A percentile compares a stretch with the other conserved stretches of the same genome.
phyloP scores from a whole-genome alignment of 768 basidiomycete species.

The Cantharellus anzutake region DNA sequence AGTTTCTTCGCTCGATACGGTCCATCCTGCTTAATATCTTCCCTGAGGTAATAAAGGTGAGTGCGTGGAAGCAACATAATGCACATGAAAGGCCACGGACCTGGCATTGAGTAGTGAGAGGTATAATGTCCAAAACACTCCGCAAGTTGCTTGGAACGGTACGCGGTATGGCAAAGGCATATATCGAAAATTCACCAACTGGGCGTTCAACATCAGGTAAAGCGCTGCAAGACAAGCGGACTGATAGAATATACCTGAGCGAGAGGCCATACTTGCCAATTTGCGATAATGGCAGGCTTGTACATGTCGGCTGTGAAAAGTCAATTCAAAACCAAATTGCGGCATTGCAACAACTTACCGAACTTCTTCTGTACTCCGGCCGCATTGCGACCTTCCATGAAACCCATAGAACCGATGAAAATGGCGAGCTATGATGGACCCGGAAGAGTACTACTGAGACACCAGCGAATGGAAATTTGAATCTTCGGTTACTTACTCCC shows the following conservation, averaged over 20 bases:
- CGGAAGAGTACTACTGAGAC: not conserved
- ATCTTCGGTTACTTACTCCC: conserved; percentile 32
- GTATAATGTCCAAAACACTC: conserved; percentile 87
- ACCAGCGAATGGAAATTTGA: not conserved
- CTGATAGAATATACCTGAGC: conserved; percentile 25
- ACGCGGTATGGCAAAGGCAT: conserved; percentile 72
- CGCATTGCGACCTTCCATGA: conserved; percentile 62
- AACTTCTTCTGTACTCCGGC: conserved; percentile 53
- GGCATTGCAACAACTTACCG: conserved; percentile 8
- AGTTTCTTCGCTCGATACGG: not conserved
- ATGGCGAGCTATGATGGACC: conserved; percentile 35
- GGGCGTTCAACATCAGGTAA: conserved; percentile 1
- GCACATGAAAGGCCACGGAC: not conserved
- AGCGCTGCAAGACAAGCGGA: not conserved
- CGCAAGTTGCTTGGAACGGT: conserved; percentile 75
- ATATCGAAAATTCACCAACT: conserved; percentile 70
- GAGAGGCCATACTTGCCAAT: conserved; percentile 89
- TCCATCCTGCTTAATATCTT: not conserved
- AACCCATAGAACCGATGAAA: conserved; percentile 74
- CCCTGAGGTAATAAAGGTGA: not conserved
- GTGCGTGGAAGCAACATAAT: not conserved
- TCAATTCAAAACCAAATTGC: not conserved
- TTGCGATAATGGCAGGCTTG: conserved; percentile 53
- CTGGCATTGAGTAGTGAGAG: conserved; percentile 17
- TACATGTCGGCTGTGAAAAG: conserved; percentile 35